Evolutionary conservation across 257 asterid species (phyloP).

Genomic region (Solanum phureja): DNA sequence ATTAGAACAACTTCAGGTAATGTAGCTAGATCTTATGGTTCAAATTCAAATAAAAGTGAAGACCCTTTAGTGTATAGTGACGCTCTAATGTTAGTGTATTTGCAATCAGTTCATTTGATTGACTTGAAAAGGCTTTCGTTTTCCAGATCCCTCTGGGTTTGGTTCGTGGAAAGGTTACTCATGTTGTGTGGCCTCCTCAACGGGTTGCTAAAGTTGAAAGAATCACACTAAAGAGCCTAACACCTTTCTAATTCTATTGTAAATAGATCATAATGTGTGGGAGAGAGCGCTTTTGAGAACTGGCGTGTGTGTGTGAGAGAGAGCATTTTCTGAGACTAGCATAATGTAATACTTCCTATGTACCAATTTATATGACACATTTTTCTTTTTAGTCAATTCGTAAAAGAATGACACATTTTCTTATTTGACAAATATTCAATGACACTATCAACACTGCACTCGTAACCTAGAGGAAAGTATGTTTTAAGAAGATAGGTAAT

Average conservation of each 20-base stretch:
- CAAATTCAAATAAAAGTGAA: not conserved
- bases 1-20: not conserved
- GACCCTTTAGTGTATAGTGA: not conserved
- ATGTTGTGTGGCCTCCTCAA: constrained; percentile 80
- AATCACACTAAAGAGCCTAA: constrained; percentile 5
- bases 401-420: not conserved
- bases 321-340: not conserved
- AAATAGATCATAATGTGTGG: not conserved
- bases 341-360: not conserved
- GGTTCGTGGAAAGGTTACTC: constrained; percentile 70
- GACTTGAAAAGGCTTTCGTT: not conserved
- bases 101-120: not conserved
- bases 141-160: constrained; percentile 78
- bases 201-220: constrained; percentile 47
- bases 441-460: not conserved
- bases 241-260: constrained; percentile 7
- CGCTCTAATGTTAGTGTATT: not conserved
- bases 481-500: not conserved
- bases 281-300: too few species aligned
- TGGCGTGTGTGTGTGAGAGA: too few species aligned
- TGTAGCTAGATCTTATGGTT: not conserved
- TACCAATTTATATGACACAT: not conserved
- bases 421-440: not conserved
- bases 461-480: not conserved
- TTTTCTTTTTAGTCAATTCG: too few species aligned